A percentile compares a stretch with the other conserved stretches of the same genome.
Conservation (phyloP, 2,329 filamentous ascomycete species). For the Aureobasidium zeae region DNA sequence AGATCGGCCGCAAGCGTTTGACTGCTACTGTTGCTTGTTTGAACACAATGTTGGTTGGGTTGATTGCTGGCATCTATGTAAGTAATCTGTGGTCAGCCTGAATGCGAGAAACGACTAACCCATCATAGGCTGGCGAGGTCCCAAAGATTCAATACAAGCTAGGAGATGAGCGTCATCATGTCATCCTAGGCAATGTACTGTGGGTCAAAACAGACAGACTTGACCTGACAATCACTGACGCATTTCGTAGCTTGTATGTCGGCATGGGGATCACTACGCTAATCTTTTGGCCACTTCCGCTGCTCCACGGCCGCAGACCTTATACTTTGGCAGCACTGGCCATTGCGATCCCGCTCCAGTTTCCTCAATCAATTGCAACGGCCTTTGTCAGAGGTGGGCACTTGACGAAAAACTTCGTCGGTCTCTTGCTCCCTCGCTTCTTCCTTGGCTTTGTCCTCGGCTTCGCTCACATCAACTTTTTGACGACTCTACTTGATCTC, state of each 20-base stretch:
- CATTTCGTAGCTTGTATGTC: conserved; percentile 46
- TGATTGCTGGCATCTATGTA: conserved; percentile 63
- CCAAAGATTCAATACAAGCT: conserved; percentile 73
- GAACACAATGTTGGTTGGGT: conserved; percentile 61
- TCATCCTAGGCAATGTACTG: conserved; percentile 64
- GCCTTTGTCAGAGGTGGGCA: conserved; percentile 46
- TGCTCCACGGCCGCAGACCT: conserved; percentile 67
- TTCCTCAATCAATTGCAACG: conserved; percentile 64
- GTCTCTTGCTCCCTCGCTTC: conserved; percentile 54
- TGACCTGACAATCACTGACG: too few species aligned
- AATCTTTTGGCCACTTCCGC: conserved; percentile 62
- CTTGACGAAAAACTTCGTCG: conserved; percentile 47
- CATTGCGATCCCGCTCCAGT: conserved; percentile 61
- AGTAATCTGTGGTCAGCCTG: conserved; percentile 17
- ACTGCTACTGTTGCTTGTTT: conserved; percentile 60
- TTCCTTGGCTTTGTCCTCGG: conserved; percentile 61
- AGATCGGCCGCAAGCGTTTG: conserved; percentile 55
- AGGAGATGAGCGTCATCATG: conserved; percentile 56
- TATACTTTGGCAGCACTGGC: conserved; percentile 63
- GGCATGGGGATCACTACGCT: conserved; percentile 62
- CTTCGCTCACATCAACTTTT: conserved; percentile 69
- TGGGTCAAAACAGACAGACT: too few species aligned
- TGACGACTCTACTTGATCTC: conserved; percentile 61
- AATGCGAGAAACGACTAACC: not conserved
- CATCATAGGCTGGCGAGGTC: conserved; percentile 55